Conservation (phyloP, 2,329 filamentous ascomycete genomes). For the Fusarium buharicum region DNA sequence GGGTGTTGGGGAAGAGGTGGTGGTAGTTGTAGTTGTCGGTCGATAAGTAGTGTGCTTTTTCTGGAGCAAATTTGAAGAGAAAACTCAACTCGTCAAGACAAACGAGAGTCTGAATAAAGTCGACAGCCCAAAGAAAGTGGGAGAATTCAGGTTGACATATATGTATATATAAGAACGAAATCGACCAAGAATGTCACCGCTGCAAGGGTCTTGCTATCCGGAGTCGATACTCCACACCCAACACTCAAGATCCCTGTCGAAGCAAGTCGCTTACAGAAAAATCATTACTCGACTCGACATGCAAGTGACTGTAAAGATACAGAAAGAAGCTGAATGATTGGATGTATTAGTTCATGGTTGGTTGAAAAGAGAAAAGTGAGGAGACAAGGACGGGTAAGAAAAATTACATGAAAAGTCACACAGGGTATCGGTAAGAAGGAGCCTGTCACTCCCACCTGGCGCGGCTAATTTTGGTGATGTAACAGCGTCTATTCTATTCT, state of each 20-base stretch:
- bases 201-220: conserved; percentile 13
- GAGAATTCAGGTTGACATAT: neutral
- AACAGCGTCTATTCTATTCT: neutral
- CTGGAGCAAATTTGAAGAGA: neutral
- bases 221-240: conserved; percentile 19
- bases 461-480: conserved; percentile 16
- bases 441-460: conserved; percentile 1
- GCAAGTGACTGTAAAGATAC: no score
- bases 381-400: neutral
- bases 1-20: neutral
- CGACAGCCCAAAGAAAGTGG: neutral
- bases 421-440: neutral
- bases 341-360: neutral
- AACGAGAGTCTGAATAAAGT: neutral
- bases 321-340: neutral
- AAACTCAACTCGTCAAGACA: neutral
- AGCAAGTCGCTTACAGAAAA: neutral
- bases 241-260: conserved; percentile 10
- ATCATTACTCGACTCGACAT: neutral
- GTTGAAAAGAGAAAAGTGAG: conserved; percentile 3
- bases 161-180: conserved; percentile 12
- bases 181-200: conserved; percentile 20
- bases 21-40: conserved; percentile 2
- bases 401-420: neutral
- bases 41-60: conserved; percentile 2